A percentile compares a stretch with the other conserved stretches of the same genome.
These are phyloP conservation scores for Backusella tarrabulga DNA, from an alignment of 192 early-diverging fungal species.

Conservation along the genomic window DNA sequence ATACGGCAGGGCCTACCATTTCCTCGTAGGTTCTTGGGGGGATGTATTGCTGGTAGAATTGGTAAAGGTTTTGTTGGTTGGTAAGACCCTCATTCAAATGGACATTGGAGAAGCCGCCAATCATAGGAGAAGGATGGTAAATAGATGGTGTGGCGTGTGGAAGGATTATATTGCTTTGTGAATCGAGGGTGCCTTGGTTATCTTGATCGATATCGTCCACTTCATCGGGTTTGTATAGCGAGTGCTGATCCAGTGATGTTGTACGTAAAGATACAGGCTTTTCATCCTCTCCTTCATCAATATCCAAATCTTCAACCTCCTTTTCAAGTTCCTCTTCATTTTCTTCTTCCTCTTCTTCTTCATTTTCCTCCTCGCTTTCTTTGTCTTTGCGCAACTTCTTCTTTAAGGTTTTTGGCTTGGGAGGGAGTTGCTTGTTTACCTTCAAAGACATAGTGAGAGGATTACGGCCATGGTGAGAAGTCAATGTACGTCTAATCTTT, in stretches of 20 bases:
- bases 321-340: background rate
- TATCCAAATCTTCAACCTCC: background rate
- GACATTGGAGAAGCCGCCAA: slow-evolving; percentile 5
- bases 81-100: slow-evolving; percentile 15
- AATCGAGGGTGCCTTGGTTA: background rate
- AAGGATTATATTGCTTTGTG: background rate
- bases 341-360: background rate
- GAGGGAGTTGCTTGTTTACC: slow-evolving; percentile 20
- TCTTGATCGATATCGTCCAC: background rate
- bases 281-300: background rate
- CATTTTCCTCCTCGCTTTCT: background rate
- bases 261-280: background rate
- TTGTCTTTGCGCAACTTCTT: background rate
- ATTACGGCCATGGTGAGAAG: slow-evolving; percentile 29
- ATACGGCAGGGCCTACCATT: slow-evolving; percentile 23
- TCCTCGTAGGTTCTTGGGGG: slow-evolving; percentile 34
- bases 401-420: background rate
- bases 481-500: slow-evolving; percentile 32
- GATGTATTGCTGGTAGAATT: slow-evolving; percentile 30
- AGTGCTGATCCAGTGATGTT: background rate
- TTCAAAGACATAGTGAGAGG: slow-evolving; percentile 6
- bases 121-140: background rate
- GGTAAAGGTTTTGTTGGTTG: slow-evolving; percentile 30
- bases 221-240: slow-evolving; percentile 6
- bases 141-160: background rate